phyloP scores from a whole-genome alignment of 768 basidiomycete genomes.

The Lactarius pseudohatsudake region DNA sequence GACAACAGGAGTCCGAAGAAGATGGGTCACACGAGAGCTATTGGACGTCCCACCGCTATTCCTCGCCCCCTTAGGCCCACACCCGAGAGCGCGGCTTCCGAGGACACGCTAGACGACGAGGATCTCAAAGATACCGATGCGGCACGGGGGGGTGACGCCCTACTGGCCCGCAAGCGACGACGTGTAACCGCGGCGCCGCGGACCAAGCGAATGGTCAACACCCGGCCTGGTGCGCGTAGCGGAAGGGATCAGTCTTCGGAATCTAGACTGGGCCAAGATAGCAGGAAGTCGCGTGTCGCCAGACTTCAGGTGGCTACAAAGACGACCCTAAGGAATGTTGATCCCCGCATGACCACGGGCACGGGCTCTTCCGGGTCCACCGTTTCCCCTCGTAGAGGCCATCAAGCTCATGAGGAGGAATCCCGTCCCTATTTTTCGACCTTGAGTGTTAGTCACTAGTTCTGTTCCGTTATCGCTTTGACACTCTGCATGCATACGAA shows the following conservation, averaged over 20 bases:
- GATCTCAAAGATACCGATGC: constrained; percentile 5
- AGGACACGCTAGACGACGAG: constrained; percentile 28
- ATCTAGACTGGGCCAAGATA: constrained; percentile 9
- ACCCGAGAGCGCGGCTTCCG: constrained; percentile 21
- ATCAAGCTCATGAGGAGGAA: constrained; percentile 13
- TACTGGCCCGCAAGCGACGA: constrained; percentile 24
- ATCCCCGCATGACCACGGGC: constrained; percentile 17
- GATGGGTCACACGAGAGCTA: constrained; percentile 4
- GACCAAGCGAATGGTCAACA: background rate
- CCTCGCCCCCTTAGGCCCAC: constrained; percentile 15
- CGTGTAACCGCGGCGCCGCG: constrained; percentile 12
- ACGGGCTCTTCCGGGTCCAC: constrained; percentile 1
- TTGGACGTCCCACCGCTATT: constrained; percentile 13
- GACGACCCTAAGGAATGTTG: constrained; percentile 18
- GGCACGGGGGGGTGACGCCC: constrained; percentile 2
- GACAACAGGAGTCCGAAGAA: constrained; percentile 19
- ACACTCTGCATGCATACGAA: background rate
- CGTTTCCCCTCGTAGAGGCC: constrained; percentile 8
- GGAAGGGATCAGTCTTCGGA: constrained; percentile 11
- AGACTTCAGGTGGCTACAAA: constrained; percentile 19
- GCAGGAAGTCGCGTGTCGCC: constrained; percentile 3
- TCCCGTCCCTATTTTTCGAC: background rate
- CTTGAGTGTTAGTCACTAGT: constrained; percentile 14
- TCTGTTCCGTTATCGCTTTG: constrained; percentile 4
- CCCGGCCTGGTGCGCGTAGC: constrained; percentile 15